Evolutionary conservation across 805 yeast species (phyloP).

Genomic region (Tanozyma kutaoensis): DNA sequence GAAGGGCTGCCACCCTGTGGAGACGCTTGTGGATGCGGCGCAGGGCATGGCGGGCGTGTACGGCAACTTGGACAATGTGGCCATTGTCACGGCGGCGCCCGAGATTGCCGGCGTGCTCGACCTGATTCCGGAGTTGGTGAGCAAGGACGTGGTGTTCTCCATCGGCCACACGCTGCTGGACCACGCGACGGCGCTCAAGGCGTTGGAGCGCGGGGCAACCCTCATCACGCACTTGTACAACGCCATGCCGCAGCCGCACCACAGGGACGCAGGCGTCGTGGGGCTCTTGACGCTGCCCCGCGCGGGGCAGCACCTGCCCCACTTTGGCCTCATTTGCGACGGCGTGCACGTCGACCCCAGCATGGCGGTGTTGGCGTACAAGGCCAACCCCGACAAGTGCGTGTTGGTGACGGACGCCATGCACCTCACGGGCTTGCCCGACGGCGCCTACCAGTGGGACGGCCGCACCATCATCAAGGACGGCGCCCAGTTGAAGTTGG

Average conservation of each 20-base stretch:
- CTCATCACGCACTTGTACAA: constrained; percentile 50
- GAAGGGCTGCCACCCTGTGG: constrained; percentile 38
- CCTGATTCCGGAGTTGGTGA: constrained; percentile 20
- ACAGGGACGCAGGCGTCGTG: constrained; percentile 42
- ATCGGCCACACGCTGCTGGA: constrained; percentile 36
- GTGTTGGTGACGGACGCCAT: constrained; percentile 48
- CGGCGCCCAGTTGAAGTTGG: constrained; percentile 31
- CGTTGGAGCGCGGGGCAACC: constrained; percentile 37
- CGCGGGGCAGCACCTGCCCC: constrained; percentile 19
- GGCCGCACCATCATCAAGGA: constrained; percentile 32
- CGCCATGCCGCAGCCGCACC: constrained; percentile 53
- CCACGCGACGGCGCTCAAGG: constrained; percentile 24
- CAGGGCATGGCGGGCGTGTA: constrained; percentile 16
- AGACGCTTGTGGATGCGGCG: constrained; percentile 29
- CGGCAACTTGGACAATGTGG: constrained; percentile 22
- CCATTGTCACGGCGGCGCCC: constrained; percentile 39
- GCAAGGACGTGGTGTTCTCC: constrained; percentile 24
- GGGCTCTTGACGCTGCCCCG: constrained; percentile 29
- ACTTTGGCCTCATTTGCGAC: constrained; percentile 42
- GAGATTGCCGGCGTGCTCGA: constrained; percentile 34
- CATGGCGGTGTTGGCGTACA: constrained; percentile 35
- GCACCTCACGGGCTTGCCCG: constrained; percentile 41
- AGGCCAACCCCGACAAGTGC: constrained; percentile 38
- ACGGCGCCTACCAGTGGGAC: constrained; percentile 44
- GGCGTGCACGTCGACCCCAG: constrained; percentile 49